Percentiles rank a stretch among this genome's conserved stretches.
Evolutionary conservation across 169 alveolate species (phyloP).

Genomic region (Perkinsus marinus): DNA sequence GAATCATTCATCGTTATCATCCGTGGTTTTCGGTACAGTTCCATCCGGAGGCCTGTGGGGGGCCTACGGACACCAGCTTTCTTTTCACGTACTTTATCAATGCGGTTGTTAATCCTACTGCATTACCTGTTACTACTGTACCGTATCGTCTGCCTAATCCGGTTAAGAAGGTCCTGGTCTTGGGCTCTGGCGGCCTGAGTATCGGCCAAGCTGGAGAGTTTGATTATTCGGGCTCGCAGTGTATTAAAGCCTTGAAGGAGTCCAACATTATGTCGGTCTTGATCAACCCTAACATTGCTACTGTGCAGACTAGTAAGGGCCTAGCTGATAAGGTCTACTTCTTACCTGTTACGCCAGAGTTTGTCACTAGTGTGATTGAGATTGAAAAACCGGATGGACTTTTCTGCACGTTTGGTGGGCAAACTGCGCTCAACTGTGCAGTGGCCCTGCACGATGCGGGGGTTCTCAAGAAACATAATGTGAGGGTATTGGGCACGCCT

Average conservation of each 20-base stretch:
- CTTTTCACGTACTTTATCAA: conserved; percentile 49
- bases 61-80: conserved; percentile 67
- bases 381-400: conserved; percentile 69
- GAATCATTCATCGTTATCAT: conserved; percentile 44
- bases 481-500: conserved; percentile 49
- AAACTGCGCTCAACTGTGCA: conserved; percentile 73
- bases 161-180: not conserved
- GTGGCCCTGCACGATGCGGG: conserved; percentile 50
- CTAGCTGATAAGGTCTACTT: conserved; percentile 48
- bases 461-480: conserved; percentile 44
- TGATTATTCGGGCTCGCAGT: conserved; percentile 72
- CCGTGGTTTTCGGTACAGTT: conserved; percentile 67
- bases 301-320: conserved; percentile 68
- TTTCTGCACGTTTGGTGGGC: conserved; percentile 72
- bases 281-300: conserved; percentile 73
- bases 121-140: conserved; percentile 43
- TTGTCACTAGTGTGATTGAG: conserved; percentile 53
- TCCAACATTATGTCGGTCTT: conserved; percentile 55
- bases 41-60: conserved; percentile 69
- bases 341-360: conserved; percentile 65
- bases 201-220: conserved; percentile 80
- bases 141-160: conserved; percentile 3
- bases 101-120: conserved; percentile 14
- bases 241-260: conserved; percentile 66
- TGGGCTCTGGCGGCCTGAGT: conserved; percentile 50